phyloP scores from a whole-genome alignment of 83 land plant genomes.

The Diphasiastrum complanatum region DNA sequence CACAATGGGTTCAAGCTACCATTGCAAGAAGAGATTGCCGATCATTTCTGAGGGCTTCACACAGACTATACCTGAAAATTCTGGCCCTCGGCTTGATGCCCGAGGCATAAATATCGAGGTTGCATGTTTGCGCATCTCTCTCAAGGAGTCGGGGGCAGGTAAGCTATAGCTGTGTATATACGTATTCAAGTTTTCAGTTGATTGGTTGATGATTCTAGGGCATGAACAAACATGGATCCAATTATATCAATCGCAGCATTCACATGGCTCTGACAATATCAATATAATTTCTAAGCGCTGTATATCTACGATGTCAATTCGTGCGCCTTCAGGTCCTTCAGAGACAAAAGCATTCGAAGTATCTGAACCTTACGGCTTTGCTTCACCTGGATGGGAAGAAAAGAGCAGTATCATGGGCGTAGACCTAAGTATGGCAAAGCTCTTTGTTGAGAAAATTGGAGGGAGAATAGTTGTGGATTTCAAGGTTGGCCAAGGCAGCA shows the following conservation, averaged over 20 bases:
- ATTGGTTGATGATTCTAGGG: too few relatives aligned
- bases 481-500: constrained; percentile 25
- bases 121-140: constrained; percentile 18
- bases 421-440: constrained; percentile 37
- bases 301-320: not conserved
- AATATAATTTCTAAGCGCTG: not conserved
- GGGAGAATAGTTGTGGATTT: constrained; percentile 36
- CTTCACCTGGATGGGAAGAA: constrained; percentile 22
- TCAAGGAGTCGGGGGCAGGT: constrained; percentile 39
- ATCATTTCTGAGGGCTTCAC: constrained; percentile 1
- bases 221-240: not conserved
- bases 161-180: too few relatives aligned
- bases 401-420: constrained; percentile 31
- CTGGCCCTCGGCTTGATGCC: not conserved
- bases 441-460: constrained; percentile 31
- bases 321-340: constrained; percentile 20
- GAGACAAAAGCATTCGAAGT: constrained; percentile 24
- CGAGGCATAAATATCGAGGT: constrained; percentile 2
- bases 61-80: constrained; percentile 20
- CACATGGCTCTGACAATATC: not conserved
- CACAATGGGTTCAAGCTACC: not conserved
- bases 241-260: not conserved
- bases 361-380: constrained; percentile 33
- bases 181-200: too few relatives aligned
- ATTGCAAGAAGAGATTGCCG: not conserved